A percentile compares a stretch with the other conserved stretches of the same genome.
These are phyloP conservation scores for Lactarius quietus DNA, from an alignment of 768 basidiomycete species.

Conservation along the genomic window DNA sequence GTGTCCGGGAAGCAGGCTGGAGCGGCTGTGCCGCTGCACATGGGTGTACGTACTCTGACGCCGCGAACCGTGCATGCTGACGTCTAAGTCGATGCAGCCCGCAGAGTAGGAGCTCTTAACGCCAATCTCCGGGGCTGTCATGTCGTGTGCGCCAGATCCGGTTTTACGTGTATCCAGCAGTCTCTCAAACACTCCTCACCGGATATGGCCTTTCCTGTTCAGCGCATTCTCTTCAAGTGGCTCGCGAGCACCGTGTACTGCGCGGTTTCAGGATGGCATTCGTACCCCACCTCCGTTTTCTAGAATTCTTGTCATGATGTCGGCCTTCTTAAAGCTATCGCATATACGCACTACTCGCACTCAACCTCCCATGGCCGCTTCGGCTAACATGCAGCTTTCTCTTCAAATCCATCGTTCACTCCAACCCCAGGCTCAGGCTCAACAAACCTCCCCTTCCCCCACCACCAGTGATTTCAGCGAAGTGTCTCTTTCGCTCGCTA, in stretches of 20 bases:
- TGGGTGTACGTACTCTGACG: slow-evolving; percentile 16
- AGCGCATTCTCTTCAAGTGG: slow-evolving; percentile 5
- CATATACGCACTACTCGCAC: background rate
- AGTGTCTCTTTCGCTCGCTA: slow-evolving; percentile 11
- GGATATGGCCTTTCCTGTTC: slow-evolving; percentile 14
- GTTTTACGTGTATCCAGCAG: slow-evolving; percentile 17
- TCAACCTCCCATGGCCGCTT: slow-evolving; percentile 9
- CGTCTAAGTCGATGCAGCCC: slow-evolving; percentile 22
- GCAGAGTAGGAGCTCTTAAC: slow-evolving; percentile 3
- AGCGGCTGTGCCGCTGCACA: slow-evolving; percentile 3
- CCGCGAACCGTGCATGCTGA: slow-evolving; percentile 21
- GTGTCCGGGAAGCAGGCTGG: slow-evolving; percentile 11
- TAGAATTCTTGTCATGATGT: slow-evolving; percentile 12
- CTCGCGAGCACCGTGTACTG: slow-evolving; percentile 17
- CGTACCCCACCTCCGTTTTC: slow-evolving; percentile 19
- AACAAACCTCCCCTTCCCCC: slow-evolving; percentile 23
- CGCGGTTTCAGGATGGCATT: slow-evolving; percentile 24
- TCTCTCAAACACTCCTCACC: slow-evolving; percentile 1
- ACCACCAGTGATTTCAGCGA: slow-evolving; percentile 26
- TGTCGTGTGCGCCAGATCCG: slow-evolving; percentile 18
- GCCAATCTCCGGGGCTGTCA: slow-evolving; percentile 14
- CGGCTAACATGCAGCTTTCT: slow-evolving; percentile 14
- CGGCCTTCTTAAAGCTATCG: background rate
- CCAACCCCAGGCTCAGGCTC: slow-evolving; percentile 10
- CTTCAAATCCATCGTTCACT: slow-evolving; percentile 16